Evolutionary conservation across 1,139 yeast genomes (phyloP), one percentile per base, ranked within the genome.

Genomic region (Eremothecium coryli): DNA sequence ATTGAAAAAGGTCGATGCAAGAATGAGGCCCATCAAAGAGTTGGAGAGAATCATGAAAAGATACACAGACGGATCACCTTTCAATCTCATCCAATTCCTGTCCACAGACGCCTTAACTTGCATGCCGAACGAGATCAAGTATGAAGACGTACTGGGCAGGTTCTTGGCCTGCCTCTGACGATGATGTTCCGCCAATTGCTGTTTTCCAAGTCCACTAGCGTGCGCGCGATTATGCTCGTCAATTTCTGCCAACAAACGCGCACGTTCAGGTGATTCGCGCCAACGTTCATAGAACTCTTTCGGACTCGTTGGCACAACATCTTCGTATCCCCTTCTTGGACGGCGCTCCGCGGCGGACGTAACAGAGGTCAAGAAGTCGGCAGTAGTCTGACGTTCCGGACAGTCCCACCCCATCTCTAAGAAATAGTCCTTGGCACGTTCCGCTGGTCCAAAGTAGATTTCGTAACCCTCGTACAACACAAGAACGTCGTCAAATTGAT

Each of bases 1-100:
- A 45, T 78, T 74, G 60, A 68, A 79, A 52, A 76, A 79, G 45
- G 80, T 70, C 1, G 88, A 78, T 1, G 84, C 65, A 33, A 78
- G 61, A 40, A 80, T 59, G 39, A 80, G 63, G 30, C 77, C 78
- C 76, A 78, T 73, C 14, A 69, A 52, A 15, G 66, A 52, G 50
- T 78, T 76, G 38, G 77, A 78, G 34, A 71, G 39, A 18, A 79
- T 60, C 7, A 72, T 65, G 32, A 76, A 66, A 12, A 73, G 27
- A 1, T 79, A 65, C 46, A 78, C 69, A 2, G 80, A 70, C 27
- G 76, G 71, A 49, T 77, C 84, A 43, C 82, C 82, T 43, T 57
- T 61, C 17, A 66, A 60, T 50, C 85, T 66, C 52, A 70, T 65
- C 41, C 67, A 54, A 35, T 80, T 78, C 52, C 90, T 65, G 7